A percentile compares a stretch with the other conserved stretches of the same genome.
Evolutionary conservation across 1,139 yeast genomes (phyloP).

Genomic region (Pichia sp.): DNA sequence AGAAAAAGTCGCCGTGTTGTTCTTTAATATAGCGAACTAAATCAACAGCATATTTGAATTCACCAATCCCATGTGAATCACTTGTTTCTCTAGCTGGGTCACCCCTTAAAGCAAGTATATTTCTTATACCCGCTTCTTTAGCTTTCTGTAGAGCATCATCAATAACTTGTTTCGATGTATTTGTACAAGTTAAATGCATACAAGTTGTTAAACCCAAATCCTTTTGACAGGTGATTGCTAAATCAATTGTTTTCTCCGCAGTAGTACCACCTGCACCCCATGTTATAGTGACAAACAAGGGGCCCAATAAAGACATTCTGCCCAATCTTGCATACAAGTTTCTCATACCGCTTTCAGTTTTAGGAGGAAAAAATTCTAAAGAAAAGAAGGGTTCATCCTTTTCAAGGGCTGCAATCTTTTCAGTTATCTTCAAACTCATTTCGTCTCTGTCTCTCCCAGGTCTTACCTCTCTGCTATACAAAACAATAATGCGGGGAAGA

Average conservation of each 20-base stretch:
- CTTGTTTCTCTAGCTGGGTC: constrained; percentile 92
- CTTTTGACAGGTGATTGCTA: constrained; percentile 71
- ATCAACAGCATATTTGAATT: constrained; percentile 77
- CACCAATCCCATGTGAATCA: constrained; percentile 95
- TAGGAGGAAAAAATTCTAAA: constrained; percentile 95
- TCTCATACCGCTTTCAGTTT: constrained; percentile 68
- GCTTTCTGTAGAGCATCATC: constrained; percentile 75
- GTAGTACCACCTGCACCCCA: constrained; percentile 99
- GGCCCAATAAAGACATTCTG: constrained; percentile 84
- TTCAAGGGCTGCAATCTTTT: constrained; percentile 42
- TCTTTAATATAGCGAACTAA: constrained; percentile 68
- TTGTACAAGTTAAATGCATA: constrained; percentile 92
- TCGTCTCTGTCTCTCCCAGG: not conserved
- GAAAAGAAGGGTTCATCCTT: constrained; percentile 61
- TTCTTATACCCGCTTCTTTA: constrained; percentile 68
- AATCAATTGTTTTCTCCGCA: constrained; percentile 73
- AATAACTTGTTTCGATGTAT: constrained; percentile 68
- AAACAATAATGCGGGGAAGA: too few relatives aligned
- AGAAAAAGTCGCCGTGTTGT: constrained; percentile 40
- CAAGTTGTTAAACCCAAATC: constrained; percentile 81
- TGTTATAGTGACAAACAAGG: constrained; percentile 84
- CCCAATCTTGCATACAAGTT: constrained; percentile 79
- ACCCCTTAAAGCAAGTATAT: constrained; percentile 88
- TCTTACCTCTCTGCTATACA: too few relatives aligned
- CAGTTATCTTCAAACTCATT: constrained; percentile 40